phyloP scores from a whole-genome alignment of 768 basidiomycete genomes.

The Phanerochaete sordida region DNA sequence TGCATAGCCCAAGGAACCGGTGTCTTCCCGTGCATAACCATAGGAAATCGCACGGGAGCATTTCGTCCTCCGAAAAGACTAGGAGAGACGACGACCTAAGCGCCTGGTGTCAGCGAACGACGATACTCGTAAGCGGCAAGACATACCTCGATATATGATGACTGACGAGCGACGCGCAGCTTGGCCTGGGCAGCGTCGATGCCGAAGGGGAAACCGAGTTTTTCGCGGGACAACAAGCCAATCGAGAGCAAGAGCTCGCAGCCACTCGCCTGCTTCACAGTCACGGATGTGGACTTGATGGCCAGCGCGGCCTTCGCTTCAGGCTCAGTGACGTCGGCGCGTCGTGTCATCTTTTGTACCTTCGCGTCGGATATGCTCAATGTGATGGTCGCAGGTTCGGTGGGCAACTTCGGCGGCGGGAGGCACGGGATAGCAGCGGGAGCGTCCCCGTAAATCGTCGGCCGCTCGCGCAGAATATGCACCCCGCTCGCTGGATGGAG shows the following conservation, averaged over 20 bases:
- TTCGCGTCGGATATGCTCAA: background rate
- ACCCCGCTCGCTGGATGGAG: background rate
- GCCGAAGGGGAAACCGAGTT: background rate
- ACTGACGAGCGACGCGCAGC: background rate
- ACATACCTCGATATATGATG: background rate
- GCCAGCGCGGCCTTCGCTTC: background rate
- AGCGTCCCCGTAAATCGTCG: background rate
- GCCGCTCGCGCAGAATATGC: background rate
- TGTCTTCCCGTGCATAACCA: background rate
- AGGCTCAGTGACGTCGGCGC: background rate
- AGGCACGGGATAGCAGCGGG: background rate
- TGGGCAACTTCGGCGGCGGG: background rate
- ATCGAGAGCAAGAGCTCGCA: background rate
- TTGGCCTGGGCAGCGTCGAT: background rate
- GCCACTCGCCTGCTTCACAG: background rate
- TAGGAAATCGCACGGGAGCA: background rate
- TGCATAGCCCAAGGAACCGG: background rate
- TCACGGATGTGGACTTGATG: background rate
- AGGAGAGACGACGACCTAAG: background rate
- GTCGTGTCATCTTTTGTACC: background rate
- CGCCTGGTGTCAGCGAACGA: too few species aligned
- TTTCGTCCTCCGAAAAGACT: background rate
- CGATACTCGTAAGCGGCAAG: background rate
- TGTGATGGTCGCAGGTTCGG: background rate
- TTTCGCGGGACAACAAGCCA: background rate